Percentiles rank a stretch among this genome's conserved stretches.
These are phyloP conservation scores for Dothideomycetes sp. DNA, from an alignment of 2,329 filamentous ascomycete genomes.

Conservation along the genomic window DNA sequence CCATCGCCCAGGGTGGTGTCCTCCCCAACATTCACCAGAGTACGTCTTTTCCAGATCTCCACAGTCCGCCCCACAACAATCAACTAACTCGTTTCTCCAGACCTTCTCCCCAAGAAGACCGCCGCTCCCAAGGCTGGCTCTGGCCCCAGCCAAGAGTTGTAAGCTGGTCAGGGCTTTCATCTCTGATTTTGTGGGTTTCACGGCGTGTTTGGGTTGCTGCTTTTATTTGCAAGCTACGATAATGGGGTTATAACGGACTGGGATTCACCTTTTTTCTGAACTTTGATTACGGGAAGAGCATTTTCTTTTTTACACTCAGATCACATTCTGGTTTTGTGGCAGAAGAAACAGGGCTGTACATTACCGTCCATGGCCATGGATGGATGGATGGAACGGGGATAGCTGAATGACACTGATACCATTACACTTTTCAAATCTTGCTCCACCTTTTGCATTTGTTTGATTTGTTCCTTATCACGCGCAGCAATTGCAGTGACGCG, in stretches of 20 bases:
- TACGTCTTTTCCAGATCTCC: conserved; percentile 44
- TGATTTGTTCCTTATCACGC: not conserved
- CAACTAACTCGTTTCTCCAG: conserved; percentile 45
- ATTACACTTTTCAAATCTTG: conserved; percentile 2
- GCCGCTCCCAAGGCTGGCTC: conserved; percentile 51
- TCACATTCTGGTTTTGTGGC: not conserved
- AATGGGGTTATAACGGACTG: conserved; percentile 18
- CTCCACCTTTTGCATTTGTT: not conserved
- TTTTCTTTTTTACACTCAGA: conserved; percentile 12
- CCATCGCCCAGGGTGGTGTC: conserved; percentile 94
- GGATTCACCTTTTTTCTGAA: conserved; percentile 5
- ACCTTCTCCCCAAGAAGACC: conserved; percentile 99
- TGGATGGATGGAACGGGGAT: conserved; percentile 9
- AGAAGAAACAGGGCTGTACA: conserved; percentile 51
- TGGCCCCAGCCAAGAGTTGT: conserved; percentile 90
- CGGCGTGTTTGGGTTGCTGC: conserved; percentile 15
- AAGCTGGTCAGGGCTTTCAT: conserved; percentile 37
- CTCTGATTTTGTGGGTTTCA: conserved; percentile 17
- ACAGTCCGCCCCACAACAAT: conserved; percentile 3
- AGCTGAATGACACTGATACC: conserved; percentile 16
- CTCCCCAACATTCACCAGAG: conserved; percentile 96
- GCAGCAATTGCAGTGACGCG: no score
- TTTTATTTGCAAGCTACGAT: conserved; percentile 15
- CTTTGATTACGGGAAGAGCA: conserved; percentile 10
- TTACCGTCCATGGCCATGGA: conserved; percentile 56